phyloP scores from a whole-genome alignment of 306 rosid genomes.

The Trifolium dubium region DNA sequence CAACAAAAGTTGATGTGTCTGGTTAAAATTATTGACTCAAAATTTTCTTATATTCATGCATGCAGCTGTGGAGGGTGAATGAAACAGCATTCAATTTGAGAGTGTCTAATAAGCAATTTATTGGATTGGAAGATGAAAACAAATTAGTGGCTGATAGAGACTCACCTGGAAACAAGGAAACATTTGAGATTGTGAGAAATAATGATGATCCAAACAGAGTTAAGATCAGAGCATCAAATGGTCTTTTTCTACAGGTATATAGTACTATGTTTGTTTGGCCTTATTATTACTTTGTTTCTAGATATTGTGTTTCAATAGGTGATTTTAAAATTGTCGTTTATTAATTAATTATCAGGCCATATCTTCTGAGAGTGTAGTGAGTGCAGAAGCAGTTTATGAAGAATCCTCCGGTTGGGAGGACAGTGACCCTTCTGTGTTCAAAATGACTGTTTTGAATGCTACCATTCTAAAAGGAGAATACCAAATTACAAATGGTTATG shows the following conservation, averaged over 20 bases:
- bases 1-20: too few species aligned
- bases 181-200: conserved; percentile 60
- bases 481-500: conserved; percentile 81
- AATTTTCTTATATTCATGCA: not conserved
- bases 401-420: conserved; percentile 63
- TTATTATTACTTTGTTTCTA: not conserved
- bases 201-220: conserved; percentile 47
- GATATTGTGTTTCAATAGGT: not conserved
- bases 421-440: conserved; percentile 64
- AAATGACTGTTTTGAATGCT: conserved; percentile 48
- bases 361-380: conserved; percentile 48
- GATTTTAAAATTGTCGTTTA: not conserved
- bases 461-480: conserved; percentile 56
- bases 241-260: conserved; percentile 61
- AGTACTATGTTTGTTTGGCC: not conserved
- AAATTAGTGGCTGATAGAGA: conserved; percentile 43
- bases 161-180: conserved; percentile 50
- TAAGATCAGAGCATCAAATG: conserved; percentile 61
- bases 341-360: conserved; percentile 43
- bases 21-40: too few species aligned
- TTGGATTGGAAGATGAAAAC: conserved; percentile 49
- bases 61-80: conserved; percentile 69
- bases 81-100: conserved; percentile 63
- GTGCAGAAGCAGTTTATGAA: conserved; percentile 56
- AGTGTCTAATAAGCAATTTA: conserved; percentile 58